Conservation (phyloP, 1,284 basidiomycete genomes). For the Mycosarcoma maydis region DNA sequence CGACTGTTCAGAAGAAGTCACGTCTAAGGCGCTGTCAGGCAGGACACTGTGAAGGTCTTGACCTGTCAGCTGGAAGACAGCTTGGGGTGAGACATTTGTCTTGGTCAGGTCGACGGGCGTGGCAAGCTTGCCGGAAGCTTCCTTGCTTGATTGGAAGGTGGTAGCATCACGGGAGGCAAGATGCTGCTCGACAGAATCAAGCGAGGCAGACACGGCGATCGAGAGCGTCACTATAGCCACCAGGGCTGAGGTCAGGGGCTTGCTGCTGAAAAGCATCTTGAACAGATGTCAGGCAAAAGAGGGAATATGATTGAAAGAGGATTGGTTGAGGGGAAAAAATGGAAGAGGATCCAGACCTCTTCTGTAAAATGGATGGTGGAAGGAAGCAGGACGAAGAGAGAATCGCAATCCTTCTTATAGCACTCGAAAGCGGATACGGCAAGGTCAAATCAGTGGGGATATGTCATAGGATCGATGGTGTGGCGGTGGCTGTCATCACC, state of each 20-base stretch:
- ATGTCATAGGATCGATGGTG: background rate
- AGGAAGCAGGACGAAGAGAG: no score
- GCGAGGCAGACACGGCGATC: constrained; percentile 15
- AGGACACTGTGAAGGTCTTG: constrained; percentile 18
- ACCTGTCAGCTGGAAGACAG: constrained; percentile 23
- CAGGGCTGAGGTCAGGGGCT: constrained; percentile 14
- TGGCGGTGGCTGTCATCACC: no score
- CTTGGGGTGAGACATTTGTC: background rate
- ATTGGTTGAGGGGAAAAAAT: background rate
- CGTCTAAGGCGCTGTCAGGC: background rate
- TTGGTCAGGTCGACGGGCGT: constrained; percentile 15
- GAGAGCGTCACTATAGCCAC: constrained; percentile 31
- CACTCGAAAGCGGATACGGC: no score
- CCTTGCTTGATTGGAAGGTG: constrained; percentile 3
- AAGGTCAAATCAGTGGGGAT: background rate
- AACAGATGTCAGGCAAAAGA: no score
- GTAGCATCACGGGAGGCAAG: constrained; percentile 11
- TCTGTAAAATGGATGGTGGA: no score
- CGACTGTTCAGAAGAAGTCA: background rate
- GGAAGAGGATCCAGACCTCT: no score
- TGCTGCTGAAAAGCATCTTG: constrained; percentile 21
- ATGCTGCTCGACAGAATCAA: constrained; percentile 25
- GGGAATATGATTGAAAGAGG: no score
- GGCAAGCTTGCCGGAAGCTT: constrained; percentile 27
- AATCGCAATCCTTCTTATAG: no score